Conservation (phyloP, 192 early-diverging fungal genomes). For the Oehlia diaphana region DNA sequence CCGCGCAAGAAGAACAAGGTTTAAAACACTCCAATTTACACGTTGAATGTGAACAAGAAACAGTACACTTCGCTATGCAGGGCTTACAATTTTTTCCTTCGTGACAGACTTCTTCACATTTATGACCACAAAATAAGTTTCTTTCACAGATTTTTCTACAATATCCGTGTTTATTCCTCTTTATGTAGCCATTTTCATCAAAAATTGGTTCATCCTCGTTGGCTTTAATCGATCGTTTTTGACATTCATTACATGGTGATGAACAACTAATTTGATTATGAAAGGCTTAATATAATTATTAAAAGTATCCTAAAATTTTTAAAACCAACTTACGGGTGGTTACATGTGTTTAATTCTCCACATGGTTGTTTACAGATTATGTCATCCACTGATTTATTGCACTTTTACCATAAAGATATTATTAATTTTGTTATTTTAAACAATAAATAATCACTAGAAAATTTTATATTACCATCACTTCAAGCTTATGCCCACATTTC, state of each 20-base stretch:
- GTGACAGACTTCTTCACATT: constrained; percentile 27
- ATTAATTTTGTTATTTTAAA: neutral
- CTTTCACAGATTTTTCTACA: constrained; percentile 10
- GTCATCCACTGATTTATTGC: constrained; percentile 16
- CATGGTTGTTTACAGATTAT: constrained; percentile 38
- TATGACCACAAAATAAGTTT: constrained; percentile 40
- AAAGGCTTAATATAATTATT: neutral
- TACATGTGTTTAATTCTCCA: constrained; percentile 30
- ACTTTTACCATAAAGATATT: constrained; percentile 3
- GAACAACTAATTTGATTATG: constrained; percentile 29
- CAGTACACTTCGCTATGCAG: constrained; percentile 41
- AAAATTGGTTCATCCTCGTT: neutral
- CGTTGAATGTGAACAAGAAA: constrained; percentile 42
- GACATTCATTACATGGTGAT: constrained; percentile 43
- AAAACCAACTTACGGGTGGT: constrained; percentile 24
- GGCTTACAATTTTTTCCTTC: constrained; percentile 29
- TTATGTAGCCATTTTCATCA: neutral
- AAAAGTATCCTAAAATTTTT: neutral
- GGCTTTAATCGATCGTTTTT: constrained; percentile 1
- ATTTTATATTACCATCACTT: constrained; percentile 19
- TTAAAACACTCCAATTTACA: constrained; percentile 44
- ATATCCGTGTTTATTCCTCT: constrained; percentile 18
- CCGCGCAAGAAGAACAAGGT: constrained; percentile 48
- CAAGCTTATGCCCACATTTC: constrained; percentile 42
- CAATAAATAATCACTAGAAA: neutral